Conservation (phyloP, 495 filamentous ascomycete genomes). For the Talaromyces nanjingensis region DNA sequence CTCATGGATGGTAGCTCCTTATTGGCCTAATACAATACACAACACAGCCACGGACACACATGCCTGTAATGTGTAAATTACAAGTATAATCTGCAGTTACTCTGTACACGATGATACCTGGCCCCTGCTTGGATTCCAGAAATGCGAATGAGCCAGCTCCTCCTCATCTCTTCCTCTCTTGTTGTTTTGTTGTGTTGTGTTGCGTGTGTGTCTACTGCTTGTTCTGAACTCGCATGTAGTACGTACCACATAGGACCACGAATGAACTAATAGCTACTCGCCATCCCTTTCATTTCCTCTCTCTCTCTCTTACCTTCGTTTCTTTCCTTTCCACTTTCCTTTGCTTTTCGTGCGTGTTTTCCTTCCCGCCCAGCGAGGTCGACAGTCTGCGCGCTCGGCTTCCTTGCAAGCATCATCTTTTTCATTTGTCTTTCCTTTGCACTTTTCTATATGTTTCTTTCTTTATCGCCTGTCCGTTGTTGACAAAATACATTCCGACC, state of each 20-base stretch:
- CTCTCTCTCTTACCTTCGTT: background rate
- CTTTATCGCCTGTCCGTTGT: background rate
- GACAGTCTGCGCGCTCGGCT: slow-evolving; percentile 1
- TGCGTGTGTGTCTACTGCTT: background rate
- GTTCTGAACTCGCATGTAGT: background rate
- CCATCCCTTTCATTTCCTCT: background rate
- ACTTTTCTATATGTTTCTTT: background rate
- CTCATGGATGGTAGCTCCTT: background rate
- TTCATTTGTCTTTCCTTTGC: slow-evolving; percentile 11
- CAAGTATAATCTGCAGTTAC: background rate
- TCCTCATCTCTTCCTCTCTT: background rate
- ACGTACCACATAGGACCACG: background rate
- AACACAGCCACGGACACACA: background rate
- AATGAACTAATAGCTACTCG: slow-evolving; percentile 1
- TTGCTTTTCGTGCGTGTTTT: slow-evolving; percentile 11
- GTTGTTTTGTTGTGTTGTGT: background rate
- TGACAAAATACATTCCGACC: background rate
- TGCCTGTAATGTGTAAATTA: background rate
- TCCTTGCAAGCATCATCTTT: slow-evolving; percentile 12
- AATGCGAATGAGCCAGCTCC: background rate
- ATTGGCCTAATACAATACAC: background rate
- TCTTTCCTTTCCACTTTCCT: slow-evolving; percentile 10
- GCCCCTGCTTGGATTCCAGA: background rate
- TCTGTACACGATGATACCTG: background rate
- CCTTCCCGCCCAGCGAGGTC: slow-evolving; percentile 11